Percentiles rank a stretch among this genome's conserved stretches.
phyloP scores from a whole-genome alignment of 148 eudicot species.

The Fagopyrum tataricum region DNA sequence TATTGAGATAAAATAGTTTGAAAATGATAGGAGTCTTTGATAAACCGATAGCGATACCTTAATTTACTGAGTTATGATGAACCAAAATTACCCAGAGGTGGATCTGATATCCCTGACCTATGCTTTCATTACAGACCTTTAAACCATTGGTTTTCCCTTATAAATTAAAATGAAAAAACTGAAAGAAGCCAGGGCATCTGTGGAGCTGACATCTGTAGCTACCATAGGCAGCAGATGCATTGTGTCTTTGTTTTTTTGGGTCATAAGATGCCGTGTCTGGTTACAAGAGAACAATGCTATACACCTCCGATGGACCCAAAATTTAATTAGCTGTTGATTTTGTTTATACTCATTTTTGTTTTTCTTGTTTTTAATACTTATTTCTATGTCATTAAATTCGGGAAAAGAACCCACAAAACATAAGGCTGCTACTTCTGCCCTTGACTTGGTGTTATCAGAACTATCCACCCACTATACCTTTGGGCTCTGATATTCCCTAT shows the following conservation, averaged over 20 bases:
- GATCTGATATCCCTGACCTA: slow-evolving; percentile 2
- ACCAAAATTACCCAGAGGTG: slow-evolving; percentile 9
- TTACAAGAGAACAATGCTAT: slow-evolving; percentile 26
- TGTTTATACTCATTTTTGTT: neutral
- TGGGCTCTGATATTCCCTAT: slow-evolving; percentile 43
- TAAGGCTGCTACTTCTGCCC: slow-evolving; percentile 16
- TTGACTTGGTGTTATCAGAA: slow-evolving; percentile 10
- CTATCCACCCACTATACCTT: slow-evolving; percentile 19
- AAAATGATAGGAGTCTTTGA: neutral
- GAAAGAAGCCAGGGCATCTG: slow-evolving; percentile 9
- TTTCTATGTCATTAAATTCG: neutral
- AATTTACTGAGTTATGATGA: neutral
- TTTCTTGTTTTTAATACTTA: neutral
- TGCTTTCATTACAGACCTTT: slow-evolving; percentile 4
- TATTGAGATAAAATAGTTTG: neutral
- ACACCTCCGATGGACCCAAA: slow-evolving; percentile 18
- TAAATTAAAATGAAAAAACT: neutral
- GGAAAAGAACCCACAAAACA: slow-evolving; percentile 9
- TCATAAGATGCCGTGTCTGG: slow-evolving; percentile 17
- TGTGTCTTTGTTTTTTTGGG: slow-evolving; percentile 10
- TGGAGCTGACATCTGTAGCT: slow-evolving; percentile 22
- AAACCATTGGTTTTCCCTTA: slow-evolving; percentile 7
- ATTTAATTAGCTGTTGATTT: neutral
- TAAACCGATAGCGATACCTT: neutral
- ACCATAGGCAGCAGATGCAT: slow-evolving; percentile 21